Evolutionary conservation across 768 basidiomycete genomes (phyloP).

Genomic region (Dacryopinax spathularia): DNA sequence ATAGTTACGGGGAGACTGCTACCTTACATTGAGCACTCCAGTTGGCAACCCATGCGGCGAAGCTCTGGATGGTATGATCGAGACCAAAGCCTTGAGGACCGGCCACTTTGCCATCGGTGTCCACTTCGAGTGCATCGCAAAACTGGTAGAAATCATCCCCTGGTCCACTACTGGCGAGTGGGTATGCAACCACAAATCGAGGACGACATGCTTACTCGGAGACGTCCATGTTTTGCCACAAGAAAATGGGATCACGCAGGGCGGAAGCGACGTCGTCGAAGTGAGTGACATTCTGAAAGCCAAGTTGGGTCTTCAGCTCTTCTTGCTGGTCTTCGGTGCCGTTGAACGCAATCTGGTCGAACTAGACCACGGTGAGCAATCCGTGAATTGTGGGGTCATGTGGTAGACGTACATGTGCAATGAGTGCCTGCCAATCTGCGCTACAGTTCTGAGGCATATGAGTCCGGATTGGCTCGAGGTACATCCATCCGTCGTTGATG

Average conservation of each 20-base stretch:
- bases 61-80: slow-evolving; percentile 9
- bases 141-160: slow-evolving; percentile 40
- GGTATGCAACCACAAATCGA: background rate
- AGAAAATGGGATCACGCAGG: background rate
- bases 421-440: slow-evolving; percentile 50
- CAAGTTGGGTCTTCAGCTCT: slow-evolving; percentile 42
- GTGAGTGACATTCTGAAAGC: slow-evolving; percentile 42
- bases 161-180: slow-evolving; percentile 22
- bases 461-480: slow-evolving; percentile 56
- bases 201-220: background rate
- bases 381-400: slow-evolving; percentile 19
- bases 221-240: background rate
- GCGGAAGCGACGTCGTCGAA: slow-evolving; percentile 54
- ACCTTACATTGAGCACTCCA: background rate
- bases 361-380: background rate
- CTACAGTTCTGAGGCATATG: slow-evolving; percentile 51
- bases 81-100: slow-evolving; percentile 14
- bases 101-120: slow-evolving; percentile 35
- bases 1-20: no score
- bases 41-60: background rate
- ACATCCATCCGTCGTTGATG: slow-evolving; percentile 48
- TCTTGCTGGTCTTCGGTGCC: slow-evolving; percentile 29
- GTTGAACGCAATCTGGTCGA: background rate
- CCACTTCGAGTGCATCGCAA: slow-evolving; percentile 55
- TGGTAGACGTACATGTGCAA: slow-evolving; percentile 40